Conservation (phyloP, 2,329 filamentous ascomycete genomes). For the Exutisphaerella laricina region DNA sequence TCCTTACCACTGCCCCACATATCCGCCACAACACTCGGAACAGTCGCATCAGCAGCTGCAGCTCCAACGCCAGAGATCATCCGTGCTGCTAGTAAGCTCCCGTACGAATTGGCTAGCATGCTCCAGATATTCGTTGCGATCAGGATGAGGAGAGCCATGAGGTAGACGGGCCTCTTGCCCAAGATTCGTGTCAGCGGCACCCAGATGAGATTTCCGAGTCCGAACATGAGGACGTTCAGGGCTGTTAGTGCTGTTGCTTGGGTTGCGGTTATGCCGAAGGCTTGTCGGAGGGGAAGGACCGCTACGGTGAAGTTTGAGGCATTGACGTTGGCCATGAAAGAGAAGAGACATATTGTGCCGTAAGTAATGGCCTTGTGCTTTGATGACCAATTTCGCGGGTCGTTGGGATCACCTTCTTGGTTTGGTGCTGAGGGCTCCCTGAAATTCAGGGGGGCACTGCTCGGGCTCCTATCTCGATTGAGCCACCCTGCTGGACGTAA, state of each 20-base stretch:
- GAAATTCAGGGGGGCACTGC: too few species aligned
- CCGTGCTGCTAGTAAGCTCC: slow-evolving; percentile 24
- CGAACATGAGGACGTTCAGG: slow-evolving; percentile 31
- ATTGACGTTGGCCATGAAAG: slow-evolving; percentile 38
- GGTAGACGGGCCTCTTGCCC: slow-evolving; percentile 37
- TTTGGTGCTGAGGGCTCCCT: too few species aligned
- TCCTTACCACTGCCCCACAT: slow-evolving; percentile 34
- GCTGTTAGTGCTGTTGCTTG: slow-evolving; percentile 24
- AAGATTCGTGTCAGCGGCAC: slow-evolving; percentile 30
- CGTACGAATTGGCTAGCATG: slow-evolving; percentile 23
- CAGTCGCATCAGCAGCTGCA: slow-evolving; percentile 35
- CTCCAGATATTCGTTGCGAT: slow-evolving; percentile 36
- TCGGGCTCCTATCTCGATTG: too few species aligned
- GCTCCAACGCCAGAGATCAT: slow-evolving; percentile 28
- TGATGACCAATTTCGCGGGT: slow-evolving; percentile 20
- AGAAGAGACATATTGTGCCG: slow-evolving; percentile 36
- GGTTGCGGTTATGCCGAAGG: slow-evolving; percentile 26
- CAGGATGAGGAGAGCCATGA: slow-evolving; percentile 32
- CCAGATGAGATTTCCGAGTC: slow-evolving; percentile 32
- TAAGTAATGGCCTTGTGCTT: slow-evolving; percentile 27
- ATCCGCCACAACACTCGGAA: slow-evolving; percentile 35
- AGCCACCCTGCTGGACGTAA: too few species aligned
- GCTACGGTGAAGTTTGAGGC: slow-evolving; percentile 38
- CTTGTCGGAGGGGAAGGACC: slow-evolving; percentile 29
- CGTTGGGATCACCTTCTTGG: slow-evolving; percentile 17